A percentile compares a stretch with the other conserved stretches of the same genome.
phyloP scores from a whole-genome alignment of 2,329 filamentous ascomycete species.

The Ustulina deusta region DNA sequence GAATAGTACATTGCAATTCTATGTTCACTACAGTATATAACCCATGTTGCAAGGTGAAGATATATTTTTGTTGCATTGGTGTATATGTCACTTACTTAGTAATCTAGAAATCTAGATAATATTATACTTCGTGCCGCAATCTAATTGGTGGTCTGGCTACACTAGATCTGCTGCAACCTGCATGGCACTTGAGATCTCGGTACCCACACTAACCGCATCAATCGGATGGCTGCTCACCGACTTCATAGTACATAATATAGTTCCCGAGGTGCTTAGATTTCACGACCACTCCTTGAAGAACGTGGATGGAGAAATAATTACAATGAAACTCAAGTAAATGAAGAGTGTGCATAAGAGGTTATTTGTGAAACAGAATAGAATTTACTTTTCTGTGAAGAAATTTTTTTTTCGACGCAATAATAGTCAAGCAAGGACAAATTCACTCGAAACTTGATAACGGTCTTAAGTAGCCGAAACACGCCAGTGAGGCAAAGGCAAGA shows the following conservation, averaged over 20 bases:
- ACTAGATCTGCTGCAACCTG: slow-evolving; percentile 28
- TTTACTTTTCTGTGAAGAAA: background rate
- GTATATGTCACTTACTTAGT: background rate
- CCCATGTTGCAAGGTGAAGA: background rate
- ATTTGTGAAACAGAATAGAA: background rate
- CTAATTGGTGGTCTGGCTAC: slow-evolving; percentile 18
- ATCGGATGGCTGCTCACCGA: slow-evolving; percentile 24
- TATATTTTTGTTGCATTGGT: no score
- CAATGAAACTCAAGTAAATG: background rate
- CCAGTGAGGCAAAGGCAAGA: background rate
- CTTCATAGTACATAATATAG: background rate
- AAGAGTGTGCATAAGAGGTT: no score
- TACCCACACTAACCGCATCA: slow-evolving; percentile 5
- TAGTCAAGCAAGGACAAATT: background rate
- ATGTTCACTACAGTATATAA: background rate
- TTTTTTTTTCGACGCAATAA: background rate
- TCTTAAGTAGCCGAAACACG: background rate
- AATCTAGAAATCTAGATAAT: background rate
- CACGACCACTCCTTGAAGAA: background rate
- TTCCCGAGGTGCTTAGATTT: background rate
- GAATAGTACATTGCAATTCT: slow-evolving; percentile 10
- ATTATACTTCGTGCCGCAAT: background rate
- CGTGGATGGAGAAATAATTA: background rate
- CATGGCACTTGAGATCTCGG: slow-evolving; percentile 29
- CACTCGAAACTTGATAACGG: background rate